Base-by-base conservation (phyloP, 495 filamentous ascomycete genomes). In the Penicillium macrosclerotiorum region DNA sequence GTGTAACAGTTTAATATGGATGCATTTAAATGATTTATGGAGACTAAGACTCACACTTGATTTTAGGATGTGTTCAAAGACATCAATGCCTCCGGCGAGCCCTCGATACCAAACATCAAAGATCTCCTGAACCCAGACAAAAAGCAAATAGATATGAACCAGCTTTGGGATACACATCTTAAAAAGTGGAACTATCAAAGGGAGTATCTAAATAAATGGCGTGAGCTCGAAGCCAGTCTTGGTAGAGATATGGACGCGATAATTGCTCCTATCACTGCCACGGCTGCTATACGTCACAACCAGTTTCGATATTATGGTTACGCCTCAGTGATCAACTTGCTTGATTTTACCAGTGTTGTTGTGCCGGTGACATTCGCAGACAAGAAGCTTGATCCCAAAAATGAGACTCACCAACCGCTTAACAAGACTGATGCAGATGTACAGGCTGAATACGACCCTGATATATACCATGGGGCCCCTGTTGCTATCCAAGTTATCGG, bases 211-310 rank as follows among this genome's bases (percentile, higher is more conserved):
- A 49, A 56, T 11, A 53, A 62, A 45, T 60, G 65, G 54, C 60
- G 60, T 23, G 24, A 59, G 14, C 22, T 49, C n/a, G 65, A 64
- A 24, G 60, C 58, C 14, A 30, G 60, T 24, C 33, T 54, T 39
- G 63, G 37, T 54, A 59, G 43, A 51, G 66, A 57, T 34, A 18
- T 45, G 11, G 61, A 64, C 29, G 79, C 76, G 0, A 62, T 82
- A 20, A 73, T 82, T 31, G 73, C 72, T 45, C 79, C 78, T 0
- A 69, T 77, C n/a, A 71, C 72, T 7, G 68, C 77, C 1, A 58
- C 63, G 0, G 65, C 70, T 0, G 69, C 66, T 2, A 47, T 60
- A 14, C 50, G 59, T 11, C 64, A 63, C 37, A 50, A 68, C 18
- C 55, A 66, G 42, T 66, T 60, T 50, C 44, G 48, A 22, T 67